A percentile compares a stretch with the other conserved stretches of the same genome.
These are phyloP conservation scores for Ochromonas danica DNA, from an alignment of 108 stramenopile species.

Conservation along the genomic window DNA sequence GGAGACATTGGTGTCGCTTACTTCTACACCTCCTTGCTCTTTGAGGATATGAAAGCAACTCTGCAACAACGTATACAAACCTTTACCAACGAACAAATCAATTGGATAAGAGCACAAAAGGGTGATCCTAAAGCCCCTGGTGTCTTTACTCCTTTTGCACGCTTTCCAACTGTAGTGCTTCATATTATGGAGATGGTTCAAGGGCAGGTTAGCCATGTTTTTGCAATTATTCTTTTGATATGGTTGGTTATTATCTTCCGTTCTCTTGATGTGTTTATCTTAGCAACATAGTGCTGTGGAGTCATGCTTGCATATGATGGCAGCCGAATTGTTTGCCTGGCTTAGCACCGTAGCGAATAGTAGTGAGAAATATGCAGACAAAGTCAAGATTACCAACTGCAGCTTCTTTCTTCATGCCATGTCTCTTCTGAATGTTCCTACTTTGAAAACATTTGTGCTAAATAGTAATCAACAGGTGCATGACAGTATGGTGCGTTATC, in stretches of 20 bases:
- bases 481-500: not conserved
- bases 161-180: slow-evolving; percentile 6
- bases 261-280: no score
- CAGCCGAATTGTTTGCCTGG: slow-evolving; percentile 6
- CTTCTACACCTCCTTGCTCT: not conserved
- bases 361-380: slow-evolving; percentile 19
- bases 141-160: not conserved
- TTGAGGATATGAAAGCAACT: not conserved
- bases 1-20: not conserved
- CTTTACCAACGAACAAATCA: not conserved
- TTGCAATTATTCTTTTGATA: no score
- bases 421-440: not conserved
- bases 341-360: not conserved
- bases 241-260: no score
- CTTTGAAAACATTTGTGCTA: not conserved
- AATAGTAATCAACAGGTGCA: not conserved
- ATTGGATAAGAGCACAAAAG: slow-evolving; percentile 5
- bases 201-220: slow-evolving; percentile 3
- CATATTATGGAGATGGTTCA: slow-evolving; percentile 2
- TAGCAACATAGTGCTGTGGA: no score
- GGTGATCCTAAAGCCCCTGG: slow-evolving; percentile 17
- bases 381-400: slow-evolving; percentile 8
- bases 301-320: no score
- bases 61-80: not conserved
- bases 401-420: not conserved